phyloP scores from a whole-genome alignment of 129 eudicot species.

The Flaveria bidentis region DNA sequence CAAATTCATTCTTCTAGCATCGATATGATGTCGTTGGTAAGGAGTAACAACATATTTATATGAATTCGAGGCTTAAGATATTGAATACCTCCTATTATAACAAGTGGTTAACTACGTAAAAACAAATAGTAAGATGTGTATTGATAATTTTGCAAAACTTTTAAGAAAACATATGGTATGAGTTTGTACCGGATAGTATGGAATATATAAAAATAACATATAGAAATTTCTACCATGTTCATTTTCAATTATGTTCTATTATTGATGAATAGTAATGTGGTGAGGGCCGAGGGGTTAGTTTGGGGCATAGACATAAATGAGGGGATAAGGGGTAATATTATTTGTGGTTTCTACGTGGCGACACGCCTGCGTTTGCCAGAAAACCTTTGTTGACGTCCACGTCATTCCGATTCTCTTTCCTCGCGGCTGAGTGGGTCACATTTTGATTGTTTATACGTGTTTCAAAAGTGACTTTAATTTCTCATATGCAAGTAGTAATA shows the following conservation, averaged over 20 bases:
- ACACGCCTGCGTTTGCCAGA: conserved; percentile 20
- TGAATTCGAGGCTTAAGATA: no score
- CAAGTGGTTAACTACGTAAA: no score
- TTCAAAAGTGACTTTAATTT: neutral
- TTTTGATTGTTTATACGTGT: neutral
- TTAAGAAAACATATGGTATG: no score
- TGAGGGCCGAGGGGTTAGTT: neutral
- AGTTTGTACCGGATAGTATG: no score
- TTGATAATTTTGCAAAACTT: no score
- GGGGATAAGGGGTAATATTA: neutral
- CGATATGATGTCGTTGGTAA: neutral
- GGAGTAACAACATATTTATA: no score
- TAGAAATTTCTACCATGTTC: no score
- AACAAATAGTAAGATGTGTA: no score
- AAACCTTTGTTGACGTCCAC: conserved; percentile 14
- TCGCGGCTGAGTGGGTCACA: neutral
- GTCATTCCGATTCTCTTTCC: conserved; percentile 28
- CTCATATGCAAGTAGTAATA: neutral
- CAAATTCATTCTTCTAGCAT: neutral
- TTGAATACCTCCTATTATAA: no score
- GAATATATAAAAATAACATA: no score
- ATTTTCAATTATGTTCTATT: neutral
- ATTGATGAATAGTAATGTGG: neutral
- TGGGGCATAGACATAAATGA: neutral
- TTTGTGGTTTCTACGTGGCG: conserved; percentile 27